Percentiles rank a stretch among this genome's conserved stretches.
Conservation (phyloP, 352 stramenopile species). For the Globisporangium okanoganense region DNA sequence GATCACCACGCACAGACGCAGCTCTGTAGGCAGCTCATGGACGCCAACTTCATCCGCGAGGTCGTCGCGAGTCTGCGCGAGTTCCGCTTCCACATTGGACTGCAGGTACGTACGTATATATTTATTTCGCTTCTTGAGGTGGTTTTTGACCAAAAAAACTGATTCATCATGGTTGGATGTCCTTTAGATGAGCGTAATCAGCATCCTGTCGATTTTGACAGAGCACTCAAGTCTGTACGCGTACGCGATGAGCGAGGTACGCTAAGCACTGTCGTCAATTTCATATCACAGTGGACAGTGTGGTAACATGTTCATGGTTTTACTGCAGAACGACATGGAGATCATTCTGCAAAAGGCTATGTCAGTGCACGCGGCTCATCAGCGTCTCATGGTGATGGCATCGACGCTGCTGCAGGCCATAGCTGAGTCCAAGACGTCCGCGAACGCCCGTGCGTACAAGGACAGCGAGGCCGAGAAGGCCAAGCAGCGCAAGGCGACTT, state of each 20-base stretch:
- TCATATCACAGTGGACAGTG: neutral
- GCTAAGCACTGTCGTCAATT: neutral
- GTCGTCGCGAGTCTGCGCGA: constrained; percentile 48
- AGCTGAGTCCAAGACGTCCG: constrained; percentile 30
- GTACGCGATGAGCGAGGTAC: constrained; percentile 56
- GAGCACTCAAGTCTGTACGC: constrained; percentile 49
- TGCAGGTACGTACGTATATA: constrained; percentile 33
- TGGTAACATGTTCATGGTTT: neutral
- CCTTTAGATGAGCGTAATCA: constrained; percentile 32
- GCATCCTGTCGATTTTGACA: constrained; percentile 38
- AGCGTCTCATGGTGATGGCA: constrained; percentile 37
- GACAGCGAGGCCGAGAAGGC: constrained; percentile 28
- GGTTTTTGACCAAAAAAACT: neutral
- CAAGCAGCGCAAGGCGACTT: constrained; percentile 27
- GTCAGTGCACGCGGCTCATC: constrained; percentile 36
- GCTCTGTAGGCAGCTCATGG: constrained; percentile 39
- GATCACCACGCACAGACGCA: constrained; percentile 17
- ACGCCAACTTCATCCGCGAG: constrained; percentile 32
- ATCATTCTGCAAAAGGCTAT: constrained; percentile 47
- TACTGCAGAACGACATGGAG: constrained; percentile 23
- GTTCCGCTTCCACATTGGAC: constrained; percentile 51
- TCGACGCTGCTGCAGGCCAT: constrained; percentile 41
- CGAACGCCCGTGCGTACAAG: constrained; percentile 36
- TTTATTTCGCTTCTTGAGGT: neutral
- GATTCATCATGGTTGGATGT: neutral